Evolutionary conservation across 106 monocot genomes (phyloP), one percentile per base, ranked within the genome.

Genomic region (Apostasia shenzhenica): DNA sequence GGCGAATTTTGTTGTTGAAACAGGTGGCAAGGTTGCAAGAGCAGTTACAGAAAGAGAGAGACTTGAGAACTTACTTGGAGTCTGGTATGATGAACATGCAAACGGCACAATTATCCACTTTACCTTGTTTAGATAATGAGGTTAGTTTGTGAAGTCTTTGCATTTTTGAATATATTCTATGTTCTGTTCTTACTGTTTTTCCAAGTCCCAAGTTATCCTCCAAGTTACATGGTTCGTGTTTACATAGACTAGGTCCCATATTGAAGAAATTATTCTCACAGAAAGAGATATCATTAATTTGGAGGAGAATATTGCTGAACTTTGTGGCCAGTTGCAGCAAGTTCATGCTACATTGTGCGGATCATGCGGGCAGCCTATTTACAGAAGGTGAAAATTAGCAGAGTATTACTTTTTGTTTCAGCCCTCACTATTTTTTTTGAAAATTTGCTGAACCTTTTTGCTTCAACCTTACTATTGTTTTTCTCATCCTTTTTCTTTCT

Each of bases 1-100:
- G 5, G 6, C 46, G 8, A 9, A 46, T 41, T 59, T 64, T 14
- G 13, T 55, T 75, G 39, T 69, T 44, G 61, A 13, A 66, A 78
- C 57, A 94, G 90, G 90, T 91, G 45, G 81, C 81, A 77, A 80
- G 70, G 62, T 72, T 95, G 72, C 61, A 69, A 69, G 79, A 80
- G 55, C 80, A 83, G 57, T 74, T 95, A 64, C 83, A 88, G 59
- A 88, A 79, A 66, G 94, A 95, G 78, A 91, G 83, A 78, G 80
- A 81, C 60, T 59, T 85, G 65, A 83, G 76, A 70, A 55, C 74
- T 63, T 79, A 79, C 45, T 74, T 95, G 48, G 94, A 95, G 77
- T 75, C 83, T 78, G 85, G 91, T 45, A 52, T 95, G 47, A 84
- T 78, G 78, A 79, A 74, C 63, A 69, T 79, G 58, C 67, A 55